phyloP scores from a whole-genome alignment of 2,329 filamentous ascomycete genomes.

The Trichoderma polysporum region DNA sequence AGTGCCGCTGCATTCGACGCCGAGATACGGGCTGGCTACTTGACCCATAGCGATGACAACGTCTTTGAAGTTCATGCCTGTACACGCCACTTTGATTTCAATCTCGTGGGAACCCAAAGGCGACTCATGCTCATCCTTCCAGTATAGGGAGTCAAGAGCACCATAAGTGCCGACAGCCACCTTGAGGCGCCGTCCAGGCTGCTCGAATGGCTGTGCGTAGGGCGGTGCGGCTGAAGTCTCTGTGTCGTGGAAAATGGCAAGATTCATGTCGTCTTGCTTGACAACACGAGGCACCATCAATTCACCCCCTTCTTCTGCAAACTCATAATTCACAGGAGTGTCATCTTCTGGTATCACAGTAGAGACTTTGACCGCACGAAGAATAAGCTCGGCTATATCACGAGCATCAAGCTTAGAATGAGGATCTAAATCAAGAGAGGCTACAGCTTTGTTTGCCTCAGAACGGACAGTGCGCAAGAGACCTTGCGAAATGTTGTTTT shows the following conservation, averaged over 20 bases:
- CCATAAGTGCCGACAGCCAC: conserved; percentile 41
- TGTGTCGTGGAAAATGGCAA: conserved; percentile 30
- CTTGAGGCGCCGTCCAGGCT: conserved; percentile 35
- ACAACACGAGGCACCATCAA: conserved; percentile 33
- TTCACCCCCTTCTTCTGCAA: conserved; percentile 31
- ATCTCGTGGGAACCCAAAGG: conserved; percentile 38
- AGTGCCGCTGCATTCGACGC: conserved; percentile 43
- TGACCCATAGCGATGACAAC: conserved; percentile 45
- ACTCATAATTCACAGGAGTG: conserved; percentile 31
- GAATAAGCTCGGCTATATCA: conserved; percentile 35
- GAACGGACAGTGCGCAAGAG: conserved; percentile 48
- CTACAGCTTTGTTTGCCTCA: conserved; percentile 45
- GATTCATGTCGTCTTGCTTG: conserved; percentile 29
- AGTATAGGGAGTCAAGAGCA: conserved; percentile 42
- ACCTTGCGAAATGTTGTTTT: conserved; percentile 46
- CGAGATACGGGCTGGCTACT: conserved; percentile 34
- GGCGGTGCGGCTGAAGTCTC: conserved; percentile 27
- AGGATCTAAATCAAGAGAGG: conserved; percentile 47
- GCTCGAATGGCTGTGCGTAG: conserved; percentile 41
- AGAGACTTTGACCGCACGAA: conserved; percentile 29
- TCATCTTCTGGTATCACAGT: conserved; percentile 24
- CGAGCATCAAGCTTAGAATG: conserved; percentile 31
- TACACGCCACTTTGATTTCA: conserved; percentile 44
- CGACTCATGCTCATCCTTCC: conserved; percentile 35
- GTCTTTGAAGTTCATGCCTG: conserved; percentile 49